Conservation (phyloP, 306 rosid genomes). For the Vachellia pachyceras region DNA sequence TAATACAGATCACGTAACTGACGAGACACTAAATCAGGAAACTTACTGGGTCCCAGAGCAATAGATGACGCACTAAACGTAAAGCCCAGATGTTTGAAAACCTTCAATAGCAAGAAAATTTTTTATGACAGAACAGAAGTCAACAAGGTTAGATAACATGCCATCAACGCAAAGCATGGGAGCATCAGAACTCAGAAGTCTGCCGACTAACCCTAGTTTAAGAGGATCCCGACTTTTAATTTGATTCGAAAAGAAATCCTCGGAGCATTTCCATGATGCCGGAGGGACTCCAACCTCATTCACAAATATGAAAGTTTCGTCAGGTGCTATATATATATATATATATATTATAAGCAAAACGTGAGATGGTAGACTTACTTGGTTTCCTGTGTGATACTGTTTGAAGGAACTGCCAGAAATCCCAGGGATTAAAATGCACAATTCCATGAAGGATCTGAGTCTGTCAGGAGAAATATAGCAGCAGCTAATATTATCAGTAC, state of each 20-base stretch:
- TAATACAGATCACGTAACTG: slow-evolving; percentile 16
- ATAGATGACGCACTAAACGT: slow-evolving; percentile 80
- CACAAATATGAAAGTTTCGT: slow-evolving; percentile 31
- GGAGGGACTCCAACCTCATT: slow-evolving; percentile 76
- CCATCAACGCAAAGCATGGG: slow-evolving; percentile 21
- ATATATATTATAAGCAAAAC: background rate
- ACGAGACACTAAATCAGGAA: slow-evolving; percentile 33
- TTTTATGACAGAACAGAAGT: slow-evolving; percentile 18
- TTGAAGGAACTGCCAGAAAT: slow-evolving; percentile 63
- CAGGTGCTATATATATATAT: slow-evolving; percentile 25
- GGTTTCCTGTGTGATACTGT: slow-evolving; percentile 51
- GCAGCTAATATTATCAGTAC: slow-evolving; percentile 21
- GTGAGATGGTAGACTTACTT: slow-evolving; percentile 53
- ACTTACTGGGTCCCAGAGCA: slow-evolving; percentile 92
- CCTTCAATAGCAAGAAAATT: slow-evolving; percentile 51
- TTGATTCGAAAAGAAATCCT: slow-evolving; percentile 80
- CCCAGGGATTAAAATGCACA: slow-evolving; percentile 89
- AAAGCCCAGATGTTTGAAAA: slow-evolving; percentile 82
- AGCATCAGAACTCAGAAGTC: slow-evolving; percentile 24
- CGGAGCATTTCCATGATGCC: slow-evolving; percentile 98
- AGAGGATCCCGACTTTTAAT: slow-evolving; percentile 92
- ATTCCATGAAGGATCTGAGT: slow-evolving; percentile 93
- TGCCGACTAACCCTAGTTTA: slow-evolving; percentile 74
- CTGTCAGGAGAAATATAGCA: slow-evolving; percentile 55
- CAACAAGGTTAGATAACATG: slow-evolving; percentile 2